phyloP scores from a whole-genome alignment of 495 filamentous ascomycete species.

The Darksidea phi region DNA sequence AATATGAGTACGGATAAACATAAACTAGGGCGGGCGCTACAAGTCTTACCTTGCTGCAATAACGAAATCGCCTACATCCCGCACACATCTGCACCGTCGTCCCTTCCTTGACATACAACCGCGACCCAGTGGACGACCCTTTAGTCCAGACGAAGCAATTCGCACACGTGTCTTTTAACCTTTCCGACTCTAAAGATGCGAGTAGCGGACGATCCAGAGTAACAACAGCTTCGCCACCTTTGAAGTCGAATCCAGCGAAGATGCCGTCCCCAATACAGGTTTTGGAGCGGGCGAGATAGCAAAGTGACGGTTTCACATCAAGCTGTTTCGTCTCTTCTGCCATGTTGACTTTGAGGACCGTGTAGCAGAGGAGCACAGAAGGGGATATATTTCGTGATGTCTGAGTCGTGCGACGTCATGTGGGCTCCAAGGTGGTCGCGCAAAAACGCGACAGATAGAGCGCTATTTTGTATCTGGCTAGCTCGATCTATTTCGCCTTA shows the following conservation, averaged over 20 bases:
- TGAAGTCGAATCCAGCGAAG: constrained; percentile 38
- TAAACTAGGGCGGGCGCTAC: no score
- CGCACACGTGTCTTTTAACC: constrained; percentile 43
- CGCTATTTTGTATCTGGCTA: no score
- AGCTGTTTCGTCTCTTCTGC: not conserved
- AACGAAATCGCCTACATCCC: constrained; percentile 61
- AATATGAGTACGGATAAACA: not conserved
- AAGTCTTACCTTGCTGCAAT: constrained; percentile 60
- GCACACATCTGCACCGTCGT: constrained; percentile 54
- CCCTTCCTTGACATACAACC: constrained; percentile 28
- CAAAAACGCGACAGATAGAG: no score
- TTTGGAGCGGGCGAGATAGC: constrained; percentile 8
- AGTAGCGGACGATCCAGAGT: constrained; percentile 38
- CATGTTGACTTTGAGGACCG: not conserved
- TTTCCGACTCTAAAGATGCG: constrained; percentile 34
- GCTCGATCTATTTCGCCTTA: no score
- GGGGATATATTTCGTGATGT: no score
- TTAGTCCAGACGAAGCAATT: constrained; percentile 45
- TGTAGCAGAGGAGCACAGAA: no score
- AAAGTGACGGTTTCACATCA: not conserved
- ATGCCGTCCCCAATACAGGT: constrained; percentile 38
- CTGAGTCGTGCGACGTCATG: no score
- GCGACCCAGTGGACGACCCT: constrained; percentile 29
- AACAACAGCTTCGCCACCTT: constrained; percentile 35
- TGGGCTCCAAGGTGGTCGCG: no score